Percentiles rank a stretch among this genome's conserved stretches.
phyloP scores from a whole-genome alignment of 768 basidiomycete genomes.

The Russula virescens region DNA sequence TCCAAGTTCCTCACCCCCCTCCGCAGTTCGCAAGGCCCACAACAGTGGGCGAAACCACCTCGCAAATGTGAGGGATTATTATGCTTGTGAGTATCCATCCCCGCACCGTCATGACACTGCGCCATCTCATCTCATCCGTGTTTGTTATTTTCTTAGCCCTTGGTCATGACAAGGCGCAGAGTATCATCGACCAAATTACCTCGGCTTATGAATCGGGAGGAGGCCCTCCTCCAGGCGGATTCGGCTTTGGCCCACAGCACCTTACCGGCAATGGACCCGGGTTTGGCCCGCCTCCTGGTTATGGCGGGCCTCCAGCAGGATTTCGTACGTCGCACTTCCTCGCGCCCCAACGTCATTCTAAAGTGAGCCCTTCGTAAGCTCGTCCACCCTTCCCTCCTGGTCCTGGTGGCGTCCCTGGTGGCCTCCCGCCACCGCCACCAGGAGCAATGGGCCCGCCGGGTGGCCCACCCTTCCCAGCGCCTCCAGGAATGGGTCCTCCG shows the following conservation, averaged over 20 bases:
- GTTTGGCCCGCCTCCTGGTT: slow-evolving; percentile 50
- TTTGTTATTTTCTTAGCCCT: slow-evolving; percentile 46
- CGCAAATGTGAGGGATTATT: slow-evolving; percentile 94
- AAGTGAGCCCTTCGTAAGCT: slow-evolving; percentile 32
- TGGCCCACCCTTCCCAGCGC: slow-evolving; percentile 70
- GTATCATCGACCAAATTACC: slow-evolving; percentile 97
- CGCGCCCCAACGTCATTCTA: background rate
- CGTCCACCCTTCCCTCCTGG: slow-evolving; percentile 58
- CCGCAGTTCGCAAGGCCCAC: slow-evolving; percentile 90
- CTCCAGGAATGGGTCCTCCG: slow-evolving; percentile 40
- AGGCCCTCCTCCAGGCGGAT: slow-evolving; percentile 82
- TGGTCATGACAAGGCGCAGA: slow-evolving; percentile 96
- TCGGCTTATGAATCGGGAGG: slow-evolving; percentile 84
- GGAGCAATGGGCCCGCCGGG: slow-evolving; percentile 51
- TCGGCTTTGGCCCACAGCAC: slow-evolving; percentile 81
- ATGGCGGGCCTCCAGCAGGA: slow-evolving; percentile 33
- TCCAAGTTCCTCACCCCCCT: background rate
- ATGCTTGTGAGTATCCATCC: slow-evolving; percentile 58
- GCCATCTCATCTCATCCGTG: slow-evolving; percentile 21
- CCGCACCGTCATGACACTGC: background rate
- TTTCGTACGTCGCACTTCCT: slow-evolving; percentile 14
- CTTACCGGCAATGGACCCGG: slow-evolving; percentile 41
- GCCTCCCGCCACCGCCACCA: slow-evolving; percentile 40
- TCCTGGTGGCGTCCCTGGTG: slow-evolving; percentile 42
- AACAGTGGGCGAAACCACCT: slow-evolving; percentile 97